phyloP scores from a whole-genome alignment of 805 yeast genomes.

The Candida silvatica region DNA sequence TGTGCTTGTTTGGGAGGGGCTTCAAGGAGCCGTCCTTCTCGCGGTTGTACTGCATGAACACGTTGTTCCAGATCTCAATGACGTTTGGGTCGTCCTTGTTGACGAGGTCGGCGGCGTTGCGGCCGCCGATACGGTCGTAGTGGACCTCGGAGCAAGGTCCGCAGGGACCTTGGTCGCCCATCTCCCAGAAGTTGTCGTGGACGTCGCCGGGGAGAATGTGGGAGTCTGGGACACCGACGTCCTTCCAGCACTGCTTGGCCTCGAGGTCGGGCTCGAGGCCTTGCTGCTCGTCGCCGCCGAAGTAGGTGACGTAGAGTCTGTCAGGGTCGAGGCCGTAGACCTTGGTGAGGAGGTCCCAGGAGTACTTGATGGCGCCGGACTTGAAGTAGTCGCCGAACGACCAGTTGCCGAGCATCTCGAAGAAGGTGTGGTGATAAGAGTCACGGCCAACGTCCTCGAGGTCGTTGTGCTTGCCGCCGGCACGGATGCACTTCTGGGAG shows the following conservation, averaged over 20 bases:
- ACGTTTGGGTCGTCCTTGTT: slow-evolving; percentile 98
- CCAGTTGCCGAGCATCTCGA: slow-evolving; percentile 99
- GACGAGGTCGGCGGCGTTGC: slow-evolving; percentile 87
- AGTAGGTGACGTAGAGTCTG: slow-evolving; percentile 90
- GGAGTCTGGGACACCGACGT: slow-evolving; percentile 82
- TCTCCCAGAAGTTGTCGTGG: slow-evolving; percentile 97
- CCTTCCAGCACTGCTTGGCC: slow-evolving; percentile 81
- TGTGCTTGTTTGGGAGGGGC: slow-evolving; percentile 86
- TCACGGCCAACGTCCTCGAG: slow-evolving; percentile 98
- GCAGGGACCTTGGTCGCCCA: slow-evolving; percentile 99
- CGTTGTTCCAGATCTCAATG: slow-evolving; percentile 95
- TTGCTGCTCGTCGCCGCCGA: slow-evolving; percentile 80
- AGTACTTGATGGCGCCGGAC: slow-evolving; percentile 78
- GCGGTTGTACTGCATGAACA: slow-evolving; percentile 93
- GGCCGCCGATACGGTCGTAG: slow-evolving; percentile 96
- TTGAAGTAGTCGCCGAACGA: slow-evolving; percentile 99
- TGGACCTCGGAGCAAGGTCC: slow-evolving; percentile 99
- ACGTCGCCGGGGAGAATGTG: slow-evolving; percentile 90
- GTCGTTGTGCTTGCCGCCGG: slow-evolving; percentile 98
- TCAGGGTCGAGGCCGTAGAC: slow-evolving; percentile 74
- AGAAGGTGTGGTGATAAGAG: slow-evolving; percentile 96
- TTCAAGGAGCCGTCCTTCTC: slow-evolving; percentile 77
- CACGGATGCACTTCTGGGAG: slow-evolving; percentile 98
- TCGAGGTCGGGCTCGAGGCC: slow-evolving; percentile 92
- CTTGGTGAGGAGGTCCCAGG: slow-evolving; percentile 87